Evolutionary conservation across 495 filamentous ascomycete genomes (phyloP).

Genomic region (Usnea hakonensis): DNA sequence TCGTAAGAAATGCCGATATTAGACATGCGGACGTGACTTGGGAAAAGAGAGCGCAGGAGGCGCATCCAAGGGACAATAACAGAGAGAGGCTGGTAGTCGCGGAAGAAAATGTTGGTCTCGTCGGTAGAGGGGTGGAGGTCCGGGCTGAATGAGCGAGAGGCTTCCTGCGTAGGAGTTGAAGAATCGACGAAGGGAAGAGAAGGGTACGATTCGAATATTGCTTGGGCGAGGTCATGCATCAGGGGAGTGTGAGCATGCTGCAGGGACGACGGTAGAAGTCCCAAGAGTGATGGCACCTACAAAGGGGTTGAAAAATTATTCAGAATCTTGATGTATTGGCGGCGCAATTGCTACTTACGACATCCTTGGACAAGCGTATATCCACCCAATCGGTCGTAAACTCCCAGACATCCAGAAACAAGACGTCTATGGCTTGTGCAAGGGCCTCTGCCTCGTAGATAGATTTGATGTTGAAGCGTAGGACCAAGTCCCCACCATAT

Average conservation of each 20-base stretch:
- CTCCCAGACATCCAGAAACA: constrained; percentile 87
- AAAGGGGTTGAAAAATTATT: constrained; percentile 9
- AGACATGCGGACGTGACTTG: constrained; percentile 62
- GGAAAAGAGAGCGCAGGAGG: constrained; percentile 79
- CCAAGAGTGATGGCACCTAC: constrained; percentile 70
- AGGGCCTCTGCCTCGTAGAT: constrained; percentile 64
- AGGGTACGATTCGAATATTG: constrained; percentile 72
- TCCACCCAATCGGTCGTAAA: constrained; percentile 80
- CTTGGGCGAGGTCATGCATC: constrained; percentile 73
- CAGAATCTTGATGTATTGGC: neutral
- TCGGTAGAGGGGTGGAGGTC: constrained; percentile 32
- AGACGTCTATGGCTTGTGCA: constrained; percentile 60
- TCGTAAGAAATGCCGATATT: constrained; percentile 77
- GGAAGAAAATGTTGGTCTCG: constrained; percentile 67
- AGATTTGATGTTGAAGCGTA: constrained; percentile 75
- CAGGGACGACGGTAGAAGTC: constrained; percentile 67
- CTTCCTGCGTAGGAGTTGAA: constrained; percentile 27
- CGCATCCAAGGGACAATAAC: constrained; percentile 85
- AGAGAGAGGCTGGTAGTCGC: constrained; percentile 73
- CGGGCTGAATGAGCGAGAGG: constrained; percentile 29
- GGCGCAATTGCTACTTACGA: constrained; percentile 45
- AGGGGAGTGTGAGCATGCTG: constrained; percentile 64
- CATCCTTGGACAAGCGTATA: constrained; percentile 67
- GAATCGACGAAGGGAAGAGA: constrained; percentile 25
- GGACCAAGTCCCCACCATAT: constrained; percentile 75